Conservation (phyloP, 2,329 filamentous ascomycete genomes). For the Fusarium acutatum region DNA sequence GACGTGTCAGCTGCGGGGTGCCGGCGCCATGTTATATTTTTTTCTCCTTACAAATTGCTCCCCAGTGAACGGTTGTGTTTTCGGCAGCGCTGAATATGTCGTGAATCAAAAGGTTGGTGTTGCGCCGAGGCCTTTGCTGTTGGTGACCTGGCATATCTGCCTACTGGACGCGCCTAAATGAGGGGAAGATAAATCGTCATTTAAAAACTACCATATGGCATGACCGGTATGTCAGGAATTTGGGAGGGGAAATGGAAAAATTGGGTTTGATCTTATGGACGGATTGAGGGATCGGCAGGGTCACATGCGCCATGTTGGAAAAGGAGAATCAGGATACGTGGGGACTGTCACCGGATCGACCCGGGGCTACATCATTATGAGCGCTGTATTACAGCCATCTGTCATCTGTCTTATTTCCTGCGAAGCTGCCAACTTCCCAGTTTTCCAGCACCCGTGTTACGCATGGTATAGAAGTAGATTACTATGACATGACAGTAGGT, state of each 20-base stretch:
- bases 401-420: neutral
- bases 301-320: neutral
- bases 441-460: neutral
- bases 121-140: neutral
- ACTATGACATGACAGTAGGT: too few relatives aligned
- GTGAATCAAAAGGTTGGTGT: neutral
- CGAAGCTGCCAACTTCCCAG: neutral
- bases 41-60: neutral
- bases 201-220: neutral
- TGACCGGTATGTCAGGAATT: neutral
- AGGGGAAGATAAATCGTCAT: neutral
- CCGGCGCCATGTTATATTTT: fast-evolving
- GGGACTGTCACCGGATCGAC: neutral
- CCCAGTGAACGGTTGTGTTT: neutral
- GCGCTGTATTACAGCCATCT: neutral
- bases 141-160: neutral
- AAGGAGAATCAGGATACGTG: neutral
- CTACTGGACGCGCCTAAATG: neutral
- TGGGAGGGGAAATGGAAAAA: neutral
- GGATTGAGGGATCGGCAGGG: neutral
- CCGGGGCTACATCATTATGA: neutral
- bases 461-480: neutral
- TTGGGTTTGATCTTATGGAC: neutral
- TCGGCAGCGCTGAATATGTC: neutral
- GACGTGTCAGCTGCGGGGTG: neutral